These are phyloP conservation scores for Sclerotinia subarctica DNA, from an alignment of 2,329 filamentous ascomycete genomes.

Conservation along the genomic window DNA sequence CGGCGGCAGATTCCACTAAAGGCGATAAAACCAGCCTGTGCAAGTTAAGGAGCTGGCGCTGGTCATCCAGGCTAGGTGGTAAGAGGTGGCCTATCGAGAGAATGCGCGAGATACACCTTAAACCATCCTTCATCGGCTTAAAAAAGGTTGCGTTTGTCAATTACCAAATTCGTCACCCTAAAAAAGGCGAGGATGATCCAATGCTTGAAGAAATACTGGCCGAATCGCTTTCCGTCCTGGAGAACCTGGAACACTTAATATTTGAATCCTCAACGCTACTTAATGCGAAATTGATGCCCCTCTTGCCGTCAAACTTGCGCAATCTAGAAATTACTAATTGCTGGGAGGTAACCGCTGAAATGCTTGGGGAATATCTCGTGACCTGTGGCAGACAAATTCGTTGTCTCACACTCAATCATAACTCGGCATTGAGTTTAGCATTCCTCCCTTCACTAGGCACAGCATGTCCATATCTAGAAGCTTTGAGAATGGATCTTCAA, in stretches of 20 bases:
- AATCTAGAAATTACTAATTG: slow-evolving; percentile 77
- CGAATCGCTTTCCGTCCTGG: slow-evolving; percentile 52
- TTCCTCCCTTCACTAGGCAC: slow-evolving; percentile 66
- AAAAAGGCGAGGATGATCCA: slow-evolving; percentile 38
- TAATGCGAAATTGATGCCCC: slow-evolving; percentile 63
- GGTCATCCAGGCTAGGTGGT: slow-evolving; percentile 55
- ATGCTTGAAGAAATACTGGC: slow-evolving; percentile 43
- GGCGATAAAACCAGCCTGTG: slow-evolving; percentile 36
- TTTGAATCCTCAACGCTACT: slow-evolving; percentile 74
- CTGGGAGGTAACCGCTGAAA: slow-evolving; percentile 66
- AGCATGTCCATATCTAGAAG: slow-evolving; percentile 67
- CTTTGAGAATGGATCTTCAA: slow-evolving; percentile 72
- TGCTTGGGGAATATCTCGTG: slow-evolving; percentile 62
- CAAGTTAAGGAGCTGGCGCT: slow-evolving; percentile 55
- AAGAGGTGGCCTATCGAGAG: slow-evolving; percentile 48
- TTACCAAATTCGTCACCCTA: slow-evolving; percentile 54
- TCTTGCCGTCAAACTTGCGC: slow-evolving; percentile 63
- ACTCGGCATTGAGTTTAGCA: slow-evolving; percentile 70
- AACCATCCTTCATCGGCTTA: slow-evolving; percentile 54
- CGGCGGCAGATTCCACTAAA: slow-evolving; percentile 33
- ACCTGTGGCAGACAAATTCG: slow-evolving; percentile 66
- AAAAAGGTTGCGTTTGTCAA: slow-evolving; percentile 60
- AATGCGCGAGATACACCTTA: slow-evolving; percentile 52
- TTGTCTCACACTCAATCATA: slow-evolving; percentile 70
- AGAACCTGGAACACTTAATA: slow-evolving; percentile 62